phyloP scores from a whole-genome alignment of 306 rosid species.

The Fagus crenata region DNA sequence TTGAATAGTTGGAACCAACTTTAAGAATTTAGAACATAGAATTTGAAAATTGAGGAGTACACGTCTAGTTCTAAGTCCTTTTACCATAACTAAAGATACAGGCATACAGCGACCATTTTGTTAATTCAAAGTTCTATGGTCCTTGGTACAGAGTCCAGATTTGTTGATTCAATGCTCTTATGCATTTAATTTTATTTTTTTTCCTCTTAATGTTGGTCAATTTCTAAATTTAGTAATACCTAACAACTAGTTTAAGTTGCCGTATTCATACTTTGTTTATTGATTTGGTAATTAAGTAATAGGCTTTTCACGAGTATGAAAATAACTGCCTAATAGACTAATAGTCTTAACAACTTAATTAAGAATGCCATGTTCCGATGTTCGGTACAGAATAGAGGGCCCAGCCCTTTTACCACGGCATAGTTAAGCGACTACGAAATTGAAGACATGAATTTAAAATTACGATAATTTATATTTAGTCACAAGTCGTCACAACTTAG shows the following conservation, averaged over 20 bases:
- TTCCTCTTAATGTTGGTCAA: constrained; percentile 1
- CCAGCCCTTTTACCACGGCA: neutral
- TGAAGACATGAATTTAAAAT: neutral
- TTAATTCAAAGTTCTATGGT: neutral
- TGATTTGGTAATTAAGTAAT: too few relatives aligned
- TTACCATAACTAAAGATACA: neutral
- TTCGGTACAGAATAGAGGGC: neutral
- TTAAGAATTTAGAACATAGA: neutral
- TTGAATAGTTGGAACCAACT: neutral
- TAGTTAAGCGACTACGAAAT: neutral
- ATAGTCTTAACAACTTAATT: too few relatives aligned
- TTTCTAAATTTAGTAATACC: neutral
- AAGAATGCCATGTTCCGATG: neutral
- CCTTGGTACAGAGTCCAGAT: neutral
- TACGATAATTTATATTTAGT: too few relatives aligned
- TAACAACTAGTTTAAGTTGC: neutral
- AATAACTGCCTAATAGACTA: too few relatives aligned
- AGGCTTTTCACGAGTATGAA: too few relatives aligned
- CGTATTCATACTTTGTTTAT: neutral
- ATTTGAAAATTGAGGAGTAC: neutral
- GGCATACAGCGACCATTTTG: neutral
- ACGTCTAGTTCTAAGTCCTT: constrained; percentile 12
- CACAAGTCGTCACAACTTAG: neutral
- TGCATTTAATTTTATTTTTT: neutral
- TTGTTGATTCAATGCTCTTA: neutral